Conservation (phyloP, 2,329 filamentous ascomycete species). For the Kalmusia sp. region DNA sequence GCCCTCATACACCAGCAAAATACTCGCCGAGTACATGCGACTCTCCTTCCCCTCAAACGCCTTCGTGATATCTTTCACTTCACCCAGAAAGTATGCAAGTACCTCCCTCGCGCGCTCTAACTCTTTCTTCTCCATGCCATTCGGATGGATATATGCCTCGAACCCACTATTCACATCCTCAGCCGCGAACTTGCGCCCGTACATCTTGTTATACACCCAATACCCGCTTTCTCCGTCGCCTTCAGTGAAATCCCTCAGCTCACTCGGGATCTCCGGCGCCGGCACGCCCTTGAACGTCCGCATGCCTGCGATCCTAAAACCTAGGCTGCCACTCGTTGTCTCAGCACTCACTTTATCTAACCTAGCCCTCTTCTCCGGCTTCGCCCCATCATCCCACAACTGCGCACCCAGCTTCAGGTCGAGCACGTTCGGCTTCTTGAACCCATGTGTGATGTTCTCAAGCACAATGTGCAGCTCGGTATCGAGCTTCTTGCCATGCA, state of each 20-base stretch:
- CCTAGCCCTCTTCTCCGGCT: slow-evolving; percentile 63
- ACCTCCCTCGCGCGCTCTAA: slow-evolving; percentile 55
- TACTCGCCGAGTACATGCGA: slow-evolving; percentile 71
- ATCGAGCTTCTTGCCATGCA: slow-evolving; percentile 69
- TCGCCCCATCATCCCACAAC: slow-evolving; percentile 79
- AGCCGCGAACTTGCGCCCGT: slow-evolving; percentile 64
- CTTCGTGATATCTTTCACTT: slow-evolving; percentile 62
- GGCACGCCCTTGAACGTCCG: slow-evolving; percentile 58
- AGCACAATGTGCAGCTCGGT: slow-evolving; percentile 84
- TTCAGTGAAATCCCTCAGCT: slow-evolving; percentile 39
- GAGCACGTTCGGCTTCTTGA: slow-evolving; percentile 84
- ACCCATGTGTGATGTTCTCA: slow-evolving; percentile 82
- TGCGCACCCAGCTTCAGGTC: slow-evolving; percentile 90
- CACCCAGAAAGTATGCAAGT: slow-evolving; percentile 48
- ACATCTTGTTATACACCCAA: slow-evolving; percentile 70
- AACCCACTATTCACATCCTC: slow-evolving; percentile 66
- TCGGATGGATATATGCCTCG: slow-evolving; percentile 61
- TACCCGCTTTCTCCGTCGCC: slow-evolving; percentile 60
- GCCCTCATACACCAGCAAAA: slow-evolving; percentile 72
- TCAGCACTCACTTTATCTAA: slow-evolving; percentile 65
- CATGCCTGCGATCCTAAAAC: slow-evolving; percentile 72
- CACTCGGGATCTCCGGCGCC: slow-evolving; percentile 26
- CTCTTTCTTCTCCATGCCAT: slow-evolving; percentile 26
- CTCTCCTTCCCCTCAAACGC: slow-evolving; percentile 68
- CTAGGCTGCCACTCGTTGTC: slow-evolving; percentile 66